A percentile compares a stretch with the other conserved stretches of the same genome.
These are phyloP conservation scores for Diaporthe humulicola DNA, from an alignment of 2,329 filamentous ascomycete species.

Conservation along the genomic window DNA sequence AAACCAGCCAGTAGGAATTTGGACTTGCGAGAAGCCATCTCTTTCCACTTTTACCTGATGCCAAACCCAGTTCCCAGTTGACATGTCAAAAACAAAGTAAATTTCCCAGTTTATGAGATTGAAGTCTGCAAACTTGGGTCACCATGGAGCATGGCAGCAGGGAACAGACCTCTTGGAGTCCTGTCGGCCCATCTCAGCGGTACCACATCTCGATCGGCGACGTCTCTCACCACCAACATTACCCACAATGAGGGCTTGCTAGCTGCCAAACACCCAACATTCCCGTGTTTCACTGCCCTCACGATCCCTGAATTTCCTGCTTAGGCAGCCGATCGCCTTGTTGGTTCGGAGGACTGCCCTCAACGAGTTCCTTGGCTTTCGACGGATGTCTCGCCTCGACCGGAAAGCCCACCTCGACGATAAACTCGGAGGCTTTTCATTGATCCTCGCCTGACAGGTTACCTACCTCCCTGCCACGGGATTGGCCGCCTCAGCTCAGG, in stretches of 20 bases:
- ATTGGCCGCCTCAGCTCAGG: constrained; percentile 8
- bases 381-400: constrained; percentile 17
- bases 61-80: constrained; percentile 5
- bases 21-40: neutral
- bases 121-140: neutral
- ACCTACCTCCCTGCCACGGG: constrained; percentile 7
- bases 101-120: neutral
- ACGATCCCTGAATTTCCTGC: constrained; percentile 7
- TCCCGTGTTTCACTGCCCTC: neutral
- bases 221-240: neutral
- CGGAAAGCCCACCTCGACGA: neutral
- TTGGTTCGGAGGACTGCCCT: neutral
- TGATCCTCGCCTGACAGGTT: constrained; percentile 17
- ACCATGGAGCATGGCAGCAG: constrained; percentile 3
- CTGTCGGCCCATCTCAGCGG: constrained; percentile 7
- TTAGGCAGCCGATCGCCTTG: constrained; percentile 10
- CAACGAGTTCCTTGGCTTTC: constrained; percentile 2
- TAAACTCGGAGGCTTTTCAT: constrained; percentile 6
- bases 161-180: constrained; percentile 4
- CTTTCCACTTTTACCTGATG: neutral
- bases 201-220: constrained; percentile 5
- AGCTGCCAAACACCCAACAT: neutral
- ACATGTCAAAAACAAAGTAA: constrained; percentile 22
- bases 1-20: constrained; percentile 19
- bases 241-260: neutral